Evolutionary conservation across 805 yeast species (phyloP), one percentile per base, ranked within the genome.

Genomic region (Teunomyces funiuensis): DNA sequence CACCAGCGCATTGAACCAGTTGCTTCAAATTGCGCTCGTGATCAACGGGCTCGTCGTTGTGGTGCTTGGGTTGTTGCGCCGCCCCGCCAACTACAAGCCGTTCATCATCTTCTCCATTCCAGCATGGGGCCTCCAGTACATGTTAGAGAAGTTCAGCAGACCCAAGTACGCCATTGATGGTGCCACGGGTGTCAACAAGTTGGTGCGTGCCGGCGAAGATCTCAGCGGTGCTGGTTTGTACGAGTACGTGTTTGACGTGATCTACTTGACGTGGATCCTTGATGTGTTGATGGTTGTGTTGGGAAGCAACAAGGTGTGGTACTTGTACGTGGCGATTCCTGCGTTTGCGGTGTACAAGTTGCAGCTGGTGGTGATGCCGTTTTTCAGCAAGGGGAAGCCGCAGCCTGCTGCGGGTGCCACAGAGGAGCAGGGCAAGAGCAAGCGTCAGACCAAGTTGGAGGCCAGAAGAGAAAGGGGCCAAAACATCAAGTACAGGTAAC

Each of bases 191-290:
- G 44, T 39, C 9, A 34, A 14, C 19, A 69, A 71, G 39, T 63
- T 84, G 36, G 55, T 74, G 2, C 63, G 60, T 9, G 58, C 85
- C 1, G 91, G 90, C 2, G 76, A 73, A 22, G 86, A 85, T 52
- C 70, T 85, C 44, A 61, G 61, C 41, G 85, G 78, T 45, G 55
- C 61, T 3, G 93, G 93, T 0, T 66, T 85, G 29, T 82, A 82
- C 28, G 91, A 85, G 60, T 84, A 82, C 65, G 64, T 84, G 70
- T 82, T 82, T 55, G 93, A 85, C 54, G 58, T 83, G 9, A 65
- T 85, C 44, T 85, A 85, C 54, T 58, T 85, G 34, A 83, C 89
- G 2, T 73, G 83, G 74, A 51, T 75, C 15, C 66, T 79, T 48
- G 80, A 80, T 48, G 41, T 82, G 1, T 60, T 82, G 39, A 75